Evolutionary conservation across 2,329 filamentous ascomycete genomes (phyloP).

Genomic region (Pseudogymnoascus destructans): DNA sequence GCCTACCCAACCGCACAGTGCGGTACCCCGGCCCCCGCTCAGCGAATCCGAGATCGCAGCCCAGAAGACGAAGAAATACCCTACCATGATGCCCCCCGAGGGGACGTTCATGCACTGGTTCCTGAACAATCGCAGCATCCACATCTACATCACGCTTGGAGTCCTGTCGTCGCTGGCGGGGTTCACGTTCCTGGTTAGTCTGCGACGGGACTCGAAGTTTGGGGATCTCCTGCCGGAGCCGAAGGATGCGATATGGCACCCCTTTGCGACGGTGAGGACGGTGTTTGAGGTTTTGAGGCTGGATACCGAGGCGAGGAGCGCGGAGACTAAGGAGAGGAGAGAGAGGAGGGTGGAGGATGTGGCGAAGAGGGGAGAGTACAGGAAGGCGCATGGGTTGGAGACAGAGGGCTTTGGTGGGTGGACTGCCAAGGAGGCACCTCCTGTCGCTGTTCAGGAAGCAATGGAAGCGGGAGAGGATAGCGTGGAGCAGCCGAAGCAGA

Average conservation of each 20-base stretch:
- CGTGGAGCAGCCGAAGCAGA: conserved; percentile 30
- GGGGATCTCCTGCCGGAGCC: conserved; percentile 62
- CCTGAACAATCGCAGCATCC: conserved; percentile 61
- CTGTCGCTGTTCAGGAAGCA: conserved; percentile 9
- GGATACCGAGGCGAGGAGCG: conserved; percentile 59
- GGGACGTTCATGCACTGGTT: conserved; percentile 79
- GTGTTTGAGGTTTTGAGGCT: conserved; percentile 62
- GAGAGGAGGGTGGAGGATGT: conserved; percentile 70
- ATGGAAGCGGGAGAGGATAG: conserved; percentile 24
- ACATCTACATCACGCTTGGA: conserved; percentile 65
- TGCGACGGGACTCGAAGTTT: conserved; percentile 66
- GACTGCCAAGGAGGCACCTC: conserved; percentile 27
- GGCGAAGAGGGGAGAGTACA: conserved; percentile 71
- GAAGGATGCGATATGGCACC: conserved; percentile 55
- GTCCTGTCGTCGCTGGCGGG: conserved; percentile 42
- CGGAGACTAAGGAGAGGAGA: conserved; percentile 57
- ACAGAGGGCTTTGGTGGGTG: conserved; percentile 41
- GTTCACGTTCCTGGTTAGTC: conserved; percentile 66
- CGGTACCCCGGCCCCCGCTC: conserved; percentile 59
- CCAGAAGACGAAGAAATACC: conserved; percentile 63
- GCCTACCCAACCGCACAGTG: conserved; percentile 45
- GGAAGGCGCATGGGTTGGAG: conserved; percentile 74
- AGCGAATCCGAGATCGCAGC: conserved; percentile 50
- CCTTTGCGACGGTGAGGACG: conserved; percentile 50
- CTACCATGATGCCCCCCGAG: conserved; percentile 74